Evolutionary conservation across 2,329 filamentous ascomycete genomes (phyloP), one percentile per base, ranked within the genome.

Genomic region (Thielaviopsis musarum): DNA sequence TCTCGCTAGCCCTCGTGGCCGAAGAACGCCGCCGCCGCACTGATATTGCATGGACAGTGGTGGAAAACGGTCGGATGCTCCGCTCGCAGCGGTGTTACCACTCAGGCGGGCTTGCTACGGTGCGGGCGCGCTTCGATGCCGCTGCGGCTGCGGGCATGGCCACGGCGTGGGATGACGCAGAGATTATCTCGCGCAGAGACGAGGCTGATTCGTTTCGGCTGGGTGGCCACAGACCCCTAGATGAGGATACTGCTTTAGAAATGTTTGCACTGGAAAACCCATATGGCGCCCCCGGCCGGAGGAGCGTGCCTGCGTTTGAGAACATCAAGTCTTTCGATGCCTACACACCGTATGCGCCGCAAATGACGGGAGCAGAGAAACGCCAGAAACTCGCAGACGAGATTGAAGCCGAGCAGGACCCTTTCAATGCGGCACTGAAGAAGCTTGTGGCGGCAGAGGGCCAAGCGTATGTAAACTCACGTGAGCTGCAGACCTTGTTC

Each of bases 21-120:
- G 78, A 82, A 67, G 79, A 82, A 67, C 77, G 77, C 54, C 74
- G 78, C 61, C 76, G 77, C 60, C 75, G 77, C 26, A 75, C 81
- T 62, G 75, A 75, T 59, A 71, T 77, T 52, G 73, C 77, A 38
- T 71, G 72, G 52, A 70, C 75, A 21, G 75, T 77, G 17, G 71
- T 78, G 41, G 72, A 77, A 3, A 81, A 81, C 70, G 77, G 63
- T 10, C 58, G 57, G n/a, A 17, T 63, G n/a, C 28, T 64, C 15
- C 59, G 56, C 26, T 60, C 60, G 21, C 63, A 63, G 41, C 53
- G 62, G 17, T 61, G 63, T 34, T 64, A 64, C 34, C 56, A 60
- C 30, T 54, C 62, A 3, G 63, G 58, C 7, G 63, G 61, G 9
- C 54, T 62, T 19, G 61, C 60, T 7, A 60, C 62, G 2, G 56